These are phyloP conservation scores for Wickerhamomyces xylosicus DNA, from an alignment of 805 yeast genomes.

Conservation along the genomic window DNA sequence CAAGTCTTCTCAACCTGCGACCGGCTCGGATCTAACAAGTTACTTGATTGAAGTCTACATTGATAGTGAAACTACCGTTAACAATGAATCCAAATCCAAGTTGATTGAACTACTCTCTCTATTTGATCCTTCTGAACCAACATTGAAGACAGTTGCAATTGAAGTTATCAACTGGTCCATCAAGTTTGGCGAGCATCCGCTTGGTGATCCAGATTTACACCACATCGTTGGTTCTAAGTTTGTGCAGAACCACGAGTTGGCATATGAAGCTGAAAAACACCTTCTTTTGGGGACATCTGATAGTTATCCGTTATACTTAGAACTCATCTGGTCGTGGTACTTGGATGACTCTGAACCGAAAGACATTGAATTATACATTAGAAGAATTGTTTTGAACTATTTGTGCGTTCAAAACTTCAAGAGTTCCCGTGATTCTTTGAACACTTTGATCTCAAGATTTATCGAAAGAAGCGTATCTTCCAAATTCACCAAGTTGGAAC, in stretches of 20 bases:
- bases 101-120: slow-evolving; percentile 36
- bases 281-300: slow-evolving; percentile 51
- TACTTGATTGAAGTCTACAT: slow-evolving; percentile 67
- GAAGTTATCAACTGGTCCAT: slow-evolving; percentile 61
- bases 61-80: slow-evolving; percentile 33
- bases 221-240: slow-evolving; percentile 64
- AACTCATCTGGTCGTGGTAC: slow-evolving; percentile 37
- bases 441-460: slow-evolving; percentile 26
- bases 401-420: slow-evolving; percentile 56
- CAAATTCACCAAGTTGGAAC: slow-evolving; percentile 8
- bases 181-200: slow-evolving; percentile 34
- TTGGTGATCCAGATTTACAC: slow-evolving; percentile 72
- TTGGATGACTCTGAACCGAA: slow-evolving; percentile 16
- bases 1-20: slow-evolving; percentile 63
- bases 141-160: slow-evolving; percentile 55
- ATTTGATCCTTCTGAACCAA: slow-evolving; percentile 41
- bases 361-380: slow-evolving; percentile 23
- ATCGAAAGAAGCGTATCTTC: neutral
- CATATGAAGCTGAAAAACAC: slow-evolving; percentile 64
- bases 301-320: slow-evolving; percentile 33
- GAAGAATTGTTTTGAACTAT: slow-evolving; percentile 69
- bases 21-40: slow-evolving; percentile 66
- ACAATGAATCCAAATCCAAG: slow-evolving; percentile 33
- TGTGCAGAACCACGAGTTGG: slow-evolving; percentile 33
- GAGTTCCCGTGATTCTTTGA: slow-evolving; percentile 36